Base-by-base conservation (phyloP, 148 eudicot genomes). In the Arbutus unedo region DNA sequence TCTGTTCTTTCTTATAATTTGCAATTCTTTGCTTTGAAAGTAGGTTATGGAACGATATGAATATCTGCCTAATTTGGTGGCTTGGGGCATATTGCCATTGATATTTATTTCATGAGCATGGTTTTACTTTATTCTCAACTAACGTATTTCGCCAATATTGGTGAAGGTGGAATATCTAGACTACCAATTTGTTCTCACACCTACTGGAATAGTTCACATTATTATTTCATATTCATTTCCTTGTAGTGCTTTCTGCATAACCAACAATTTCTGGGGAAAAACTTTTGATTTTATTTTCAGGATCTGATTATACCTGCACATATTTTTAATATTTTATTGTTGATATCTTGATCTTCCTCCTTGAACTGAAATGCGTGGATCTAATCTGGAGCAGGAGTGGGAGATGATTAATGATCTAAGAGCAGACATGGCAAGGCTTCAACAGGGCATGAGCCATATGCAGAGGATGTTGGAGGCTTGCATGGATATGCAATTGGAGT, bases 401-500 rank as follows among this genome's bases (percentile, higher is more conserved):
- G 99, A 97, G 88, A 91, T 92, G 94, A 90, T 94, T 67, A 94
- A 97, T 87, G 96, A 97, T 88, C 90, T 97, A 74, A 88, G 96
- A 89, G 87, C 95, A 54, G 99, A 97, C 83, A 90, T 97, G 81
- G 89, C 93, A 47, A 92, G 92, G 91, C 98, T 97, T 74, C 98
- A 97, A 83, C 99, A 94, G 86, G 98, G 99, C 31, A 94, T 97
- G 99, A 90, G 86, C 84, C 97, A 97, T 91, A 97, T 97, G 99
- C 99, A 97, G 86, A 90, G 93, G 88, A 94, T 93, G 97, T 73
- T 97, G 83, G 99, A 97, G 85, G 93, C 98, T 75, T 97, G 98
- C 90, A 94, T 97, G 97, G 99, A 97, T 85, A 97, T 97, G 99
- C 99, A 97, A 81, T 88, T 94, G 82, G 99, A 97, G 88, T 86